Conservation (phyloP, 257 asterid species). For the Datura wrightii region DNA sequence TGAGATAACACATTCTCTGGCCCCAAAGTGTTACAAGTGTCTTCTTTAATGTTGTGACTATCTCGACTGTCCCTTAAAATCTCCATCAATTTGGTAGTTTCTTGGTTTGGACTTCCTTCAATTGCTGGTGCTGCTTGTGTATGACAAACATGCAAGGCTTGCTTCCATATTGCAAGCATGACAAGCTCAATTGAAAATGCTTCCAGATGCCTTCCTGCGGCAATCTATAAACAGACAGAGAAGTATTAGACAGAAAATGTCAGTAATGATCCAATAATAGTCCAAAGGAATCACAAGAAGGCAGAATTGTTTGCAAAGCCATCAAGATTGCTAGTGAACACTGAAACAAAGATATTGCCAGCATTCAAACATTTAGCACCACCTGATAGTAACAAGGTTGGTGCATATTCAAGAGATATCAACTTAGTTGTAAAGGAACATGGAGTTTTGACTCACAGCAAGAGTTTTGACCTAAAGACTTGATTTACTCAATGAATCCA, state of each 20-base stretch:
- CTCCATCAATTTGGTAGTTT: slow-evolving; percentile 51
- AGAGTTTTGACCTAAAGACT: not conserved
- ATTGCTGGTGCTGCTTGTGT: slow-evolving; percentile 74
- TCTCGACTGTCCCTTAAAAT: slow-evolving; percentile 41
- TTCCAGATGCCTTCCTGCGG: slow-evolving; percentile 66
- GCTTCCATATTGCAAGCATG: slow-evolving; percentile 92
- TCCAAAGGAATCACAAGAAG: not conserved
- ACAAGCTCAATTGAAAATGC: slow-evolving; percentile 88
- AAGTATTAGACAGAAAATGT: not conserved
- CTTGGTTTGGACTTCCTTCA: slow-evolving; percentile 63
- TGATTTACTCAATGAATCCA: not conserved
- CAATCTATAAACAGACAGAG: slow-evolving; percentile 48
- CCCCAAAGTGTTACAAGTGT: slow-evolving; percentile 41
- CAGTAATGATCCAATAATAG: not conserved
- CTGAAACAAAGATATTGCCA: not conserved
- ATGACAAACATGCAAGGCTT: slow-evolving; percentile 75
- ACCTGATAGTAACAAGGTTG: not conserved
- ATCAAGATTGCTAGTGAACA: not conserved
- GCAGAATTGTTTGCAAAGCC: not conserved
- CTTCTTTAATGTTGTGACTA: slow-evolving; percentile 47
- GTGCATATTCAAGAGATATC: not conserved
- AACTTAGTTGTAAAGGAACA: not conserved
- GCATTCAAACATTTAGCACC: slow-evolving; percentile 5
- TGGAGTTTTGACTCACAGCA: not conserved
- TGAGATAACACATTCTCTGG: slow-evolving; percentile 52